A percentile compares a stretch with the other conserved stretches of the same genome.
These are phyloP conservation scores for Mycena metata DNA, from an alignment of 768 basidiomycete genomes.

Conservation along the genomic window DNA sequence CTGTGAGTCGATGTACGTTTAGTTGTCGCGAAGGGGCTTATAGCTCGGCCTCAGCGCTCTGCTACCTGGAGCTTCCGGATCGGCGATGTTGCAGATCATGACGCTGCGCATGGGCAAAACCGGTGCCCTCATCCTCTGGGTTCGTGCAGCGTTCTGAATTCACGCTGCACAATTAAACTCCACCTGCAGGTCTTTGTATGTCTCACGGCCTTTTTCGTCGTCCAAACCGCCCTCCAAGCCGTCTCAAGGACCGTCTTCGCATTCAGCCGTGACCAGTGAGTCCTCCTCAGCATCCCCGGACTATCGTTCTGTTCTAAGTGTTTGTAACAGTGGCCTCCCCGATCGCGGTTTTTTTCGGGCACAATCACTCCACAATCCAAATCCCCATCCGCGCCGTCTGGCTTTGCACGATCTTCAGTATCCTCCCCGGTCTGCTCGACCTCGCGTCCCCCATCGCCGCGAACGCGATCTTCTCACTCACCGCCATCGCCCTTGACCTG, in stretches of 20 bases:
- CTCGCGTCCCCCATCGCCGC: conserved; percentile 84
- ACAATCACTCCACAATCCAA: conserved; percentile 70
- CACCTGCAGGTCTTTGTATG: conserved; percentile 75
- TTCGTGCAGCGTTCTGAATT: conserved; percentile 40
- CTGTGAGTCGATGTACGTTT: conserved; percentile 59
- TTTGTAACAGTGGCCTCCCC: conserved; percentile 64
- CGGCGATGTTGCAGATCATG: conserved; percentile 87
- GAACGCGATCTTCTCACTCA: conserved; percentile 86
- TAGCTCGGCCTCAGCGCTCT: conserved; percentile 58
- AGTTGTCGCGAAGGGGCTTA: conserved; percentile 19
- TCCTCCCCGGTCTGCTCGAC: conserved; percentile 80
- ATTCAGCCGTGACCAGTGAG: conserved; percentile 83
- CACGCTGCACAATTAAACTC: too few species aligned
- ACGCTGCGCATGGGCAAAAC: conserved; percentile 79
- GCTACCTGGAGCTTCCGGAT: conserved; percentile 78
- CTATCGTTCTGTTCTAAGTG: conserved; percentile 11
- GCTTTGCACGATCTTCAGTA: conserved; percentile 74
- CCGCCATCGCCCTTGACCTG: conserved; percentile 81
- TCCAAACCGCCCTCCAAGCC: conserved; percentile 85
- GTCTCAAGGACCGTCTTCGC: conserved; percentile 87
- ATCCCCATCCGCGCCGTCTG: conserved; percentile 87
- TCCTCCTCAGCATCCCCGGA: neutral
- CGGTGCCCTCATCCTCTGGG: conserved; percentile 86
- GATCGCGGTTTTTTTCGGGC: conserved; percentile 85
- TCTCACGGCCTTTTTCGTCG: conserved; percentile 89